Evolutionary conservation across 768 basidiomycete species (phyloP), one percentile per base, ranked within the genome.

Genomic region (Pisolithus albus): DNA sequence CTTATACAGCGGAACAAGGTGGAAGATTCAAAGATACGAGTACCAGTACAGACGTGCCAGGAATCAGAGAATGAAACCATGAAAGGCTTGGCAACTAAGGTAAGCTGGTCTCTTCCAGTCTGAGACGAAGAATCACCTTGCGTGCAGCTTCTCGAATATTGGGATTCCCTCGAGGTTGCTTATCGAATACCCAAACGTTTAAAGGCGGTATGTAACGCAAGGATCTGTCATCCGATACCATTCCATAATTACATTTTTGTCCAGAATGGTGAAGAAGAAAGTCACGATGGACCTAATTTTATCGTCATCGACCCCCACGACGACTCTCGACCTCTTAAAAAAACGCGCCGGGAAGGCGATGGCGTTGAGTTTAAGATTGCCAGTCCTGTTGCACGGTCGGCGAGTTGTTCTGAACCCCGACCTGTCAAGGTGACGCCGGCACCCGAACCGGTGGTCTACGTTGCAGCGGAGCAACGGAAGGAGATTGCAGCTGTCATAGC

Each of bases 1-100:
- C 70, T 96, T 34, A 73, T 88, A 46, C 82, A 84, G 40, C 79
- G 88, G 50, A 97, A 96, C 73, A 97, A 97, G 69, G 83, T 98
- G 26, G 88, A 93, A 52, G 92, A 93, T 56, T 81, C 83, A 16
- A 81, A 80, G 57, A 81, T 93, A 47, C 79, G 81, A 51, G 68
- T 78, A 16, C 80, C 83, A 5, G 81, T 96, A 13, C 72, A 78
- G 61, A 58, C 54, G 2, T 80, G 83, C 44, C 59, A 75, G 1
- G 70, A 76, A 30, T 75, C 78, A 0, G 80, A 80, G 32, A 77
- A 88, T 49, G 78, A 81, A 47, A 66, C 59, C 7, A 68, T 89
- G 47, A 80, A 78, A 54, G 64, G 64, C 7, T 56, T 86, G 28
- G 85, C 92, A 1, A 74, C 82, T 56, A 76, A 81, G 70, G 90